A percentile compares a stretch with the other conserved stretches of the same genome.
Conservation (phyloP, 352 stramenopile species). For the Phytophthora sojae region DNA sequence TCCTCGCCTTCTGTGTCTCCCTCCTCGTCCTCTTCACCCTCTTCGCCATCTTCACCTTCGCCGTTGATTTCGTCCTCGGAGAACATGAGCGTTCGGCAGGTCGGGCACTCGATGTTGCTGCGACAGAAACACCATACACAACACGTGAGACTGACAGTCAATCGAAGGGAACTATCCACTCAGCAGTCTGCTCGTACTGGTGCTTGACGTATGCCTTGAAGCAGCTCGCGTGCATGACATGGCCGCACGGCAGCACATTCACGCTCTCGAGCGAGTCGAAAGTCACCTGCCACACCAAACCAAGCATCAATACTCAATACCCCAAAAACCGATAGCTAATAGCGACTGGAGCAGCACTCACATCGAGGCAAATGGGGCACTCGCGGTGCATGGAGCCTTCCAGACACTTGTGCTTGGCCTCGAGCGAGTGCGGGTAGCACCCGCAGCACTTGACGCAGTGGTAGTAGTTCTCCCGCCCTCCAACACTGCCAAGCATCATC, state of each 20-base stretch:
- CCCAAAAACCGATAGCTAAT: not conserved
- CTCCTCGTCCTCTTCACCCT: constrained; percentile 20
- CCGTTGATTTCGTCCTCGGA: constrained; percentile 42
- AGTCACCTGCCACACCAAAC: constrained; percentile 49
- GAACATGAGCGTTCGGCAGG: constrained; percentile 66
- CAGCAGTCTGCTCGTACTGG: constrained; percentile 39
- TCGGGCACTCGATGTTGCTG: constrained; percentile 71
- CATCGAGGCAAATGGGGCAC: constrained; percentile 84
- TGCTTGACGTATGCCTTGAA: constrained; percentile 72
- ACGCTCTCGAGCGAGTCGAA: constrained; percentile 81
- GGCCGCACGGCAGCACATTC: constrained; percentile 75
- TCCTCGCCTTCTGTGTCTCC: constrained; percentile 20
- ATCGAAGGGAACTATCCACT: not conserved
- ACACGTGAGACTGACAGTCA: constrained; percentile 11
- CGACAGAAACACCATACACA: constrained; percentile 8
- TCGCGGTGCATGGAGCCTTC: constrained; percentile 84
- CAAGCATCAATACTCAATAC: constrained; percentile 2
- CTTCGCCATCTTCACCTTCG: constrained; percentile 16
- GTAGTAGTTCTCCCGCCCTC: constrained; percentile 82
- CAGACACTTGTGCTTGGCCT: constrained; percentile 81
- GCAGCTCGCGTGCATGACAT: constrained; percentile 79
- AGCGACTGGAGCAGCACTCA: constrained; percentile 16
- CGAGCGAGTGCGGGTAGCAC: constrained; percentile 77
- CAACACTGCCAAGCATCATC: constrained; percentile 46
- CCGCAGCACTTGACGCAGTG: constrained; percentile 82